Evolutionary conservation across 2,329 filamentous ascomycete genomes (phyloP).

Genomic region (Microdochium trichocladiopsis): DNA sequence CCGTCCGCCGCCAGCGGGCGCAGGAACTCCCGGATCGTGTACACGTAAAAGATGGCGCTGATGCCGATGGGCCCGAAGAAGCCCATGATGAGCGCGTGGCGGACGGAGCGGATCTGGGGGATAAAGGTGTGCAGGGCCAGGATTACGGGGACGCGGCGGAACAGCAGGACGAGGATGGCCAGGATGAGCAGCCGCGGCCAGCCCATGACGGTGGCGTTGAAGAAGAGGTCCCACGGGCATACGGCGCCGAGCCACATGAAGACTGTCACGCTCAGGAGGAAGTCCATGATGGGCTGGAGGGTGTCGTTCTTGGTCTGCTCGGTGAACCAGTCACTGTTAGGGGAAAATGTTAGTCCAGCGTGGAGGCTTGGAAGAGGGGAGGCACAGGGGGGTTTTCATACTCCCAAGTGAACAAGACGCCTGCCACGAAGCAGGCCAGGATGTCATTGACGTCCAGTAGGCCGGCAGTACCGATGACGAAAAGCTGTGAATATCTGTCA

Average conservation of each 20-base stretch:
- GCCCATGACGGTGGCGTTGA: slow-evolving; percentile 18
- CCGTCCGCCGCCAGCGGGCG: not conserved
- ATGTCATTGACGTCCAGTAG: slow-evolving; percentile 12
- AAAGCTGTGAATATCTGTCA: not conserved
- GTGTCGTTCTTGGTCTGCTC: slow-evolving; percentile 2
- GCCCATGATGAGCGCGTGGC: slow-evolving; percentile 9
- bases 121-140: slow-evolving; percentile 4
- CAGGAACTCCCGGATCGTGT: slow-evolving; percentile 4
- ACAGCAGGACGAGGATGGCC: slow-evolving; percentile 3
- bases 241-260: slow-evolving; percentile 8
- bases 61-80: slow-evolving; percentile 14
- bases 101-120: slow-evolving; percentile 2
- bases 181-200: slow-evolving; percentile 4
- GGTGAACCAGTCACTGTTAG: slow-evolving; percentile 5
- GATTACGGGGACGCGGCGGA: slow-evolving; percentile 6
- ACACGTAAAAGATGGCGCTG: slow-evolving; percentile 10
- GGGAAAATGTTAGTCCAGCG: not conserved
- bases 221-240: slow-evolving; percentile 6
- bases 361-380: not conserved
- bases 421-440: slow-evolving; percentile 13
- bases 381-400: not conserved
- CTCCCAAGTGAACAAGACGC: slow-evolving; percentile 9
- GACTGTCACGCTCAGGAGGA: slow-evolving; percentile 7
- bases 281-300: slow-evolving; percentile 8
- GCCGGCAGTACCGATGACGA: slow-evolving; percentile 10